Evolutionary conservation across 768 basidiomycete genomes (phyloP).

Genomic region (Russula compacta): DNA sequence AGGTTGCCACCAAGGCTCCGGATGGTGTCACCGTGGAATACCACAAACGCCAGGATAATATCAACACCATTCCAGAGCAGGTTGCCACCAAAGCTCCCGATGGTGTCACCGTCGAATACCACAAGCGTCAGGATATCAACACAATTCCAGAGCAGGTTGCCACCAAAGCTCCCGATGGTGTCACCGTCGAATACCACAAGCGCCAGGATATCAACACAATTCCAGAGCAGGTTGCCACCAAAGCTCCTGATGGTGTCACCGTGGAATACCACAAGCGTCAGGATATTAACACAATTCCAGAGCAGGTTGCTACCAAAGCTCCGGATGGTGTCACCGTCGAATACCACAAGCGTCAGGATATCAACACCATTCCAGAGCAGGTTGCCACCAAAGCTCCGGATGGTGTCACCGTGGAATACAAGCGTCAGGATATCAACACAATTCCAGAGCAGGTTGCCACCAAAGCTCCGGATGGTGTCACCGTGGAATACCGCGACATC

Average conservation of each 20-base stretch:
- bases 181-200: background rate
- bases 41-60: background rate
- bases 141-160: background rate
- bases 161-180: background rate
- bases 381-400: too few relatives aligned
- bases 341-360: too few relatives aligned
- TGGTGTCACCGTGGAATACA: background rate
- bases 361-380: too few relatives aligned
- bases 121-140: slow-evolving; percentile 8
- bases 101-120: slow-evolving; percentile 28
- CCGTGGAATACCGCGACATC: too few relatives aligned
- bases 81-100: slow-evolving; percentile 28
- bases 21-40: background rate
- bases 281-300: slow-evolving; percentile 10
- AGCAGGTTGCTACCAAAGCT: background rate
- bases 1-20: slow-evolving; percentile 20
- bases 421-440: too few relatives aligned
- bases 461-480: slow-evolving; percentile 4
- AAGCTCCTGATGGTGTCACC: slow-evolving; percentile 29
- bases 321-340: too few relatives aligned
- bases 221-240: slow-evolving; percentile 29
- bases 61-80: slow-evolving; percentile 28
- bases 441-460: slow-evolving; percentile 22
- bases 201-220: slow-evolving; percentile 20
- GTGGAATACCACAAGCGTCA: slow-evolving; percentile 20